Evolutionary conservation across 306 rosid genomes (phyloP), one percentile per base, ranked within the genome.

Genomic region (Crotalaria pallida): DNA sequence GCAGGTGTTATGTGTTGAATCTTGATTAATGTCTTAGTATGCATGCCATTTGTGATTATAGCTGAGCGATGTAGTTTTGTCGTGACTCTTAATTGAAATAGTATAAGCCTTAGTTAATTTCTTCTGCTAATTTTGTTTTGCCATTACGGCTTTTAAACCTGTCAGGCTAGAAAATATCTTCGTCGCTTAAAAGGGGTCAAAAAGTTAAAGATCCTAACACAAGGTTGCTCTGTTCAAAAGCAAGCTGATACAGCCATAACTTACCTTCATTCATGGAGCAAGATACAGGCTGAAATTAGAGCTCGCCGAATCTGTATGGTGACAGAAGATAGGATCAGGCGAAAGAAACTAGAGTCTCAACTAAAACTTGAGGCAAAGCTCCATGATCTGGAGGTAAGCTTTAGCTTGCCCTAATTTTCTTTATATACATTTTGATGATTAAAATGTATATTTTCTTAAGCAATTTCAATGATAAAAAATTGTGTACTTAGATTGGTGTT

Each of bases 311-410:
- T 91, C 63, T 88, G 75, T 77, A 94, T 94, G 99, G 99, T 94
- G 64, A 83, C 96, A 5, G 99, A 94, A 75, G 97, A 92, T 63
- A 85, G 85, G 69, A 73, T 81, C 79, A 84, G 71, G 79, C 87
- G 81, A 86, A 94, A 88, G 81, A 94, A 84, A 81, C 82, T 88
- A 40, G 95, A 88, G 79, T 87, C 85, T 82, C 99, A 86, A 79
- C 87, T 83, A 66, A 94, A 94, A 77, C 95, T 94, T 17, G 97
- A 94, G 86, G 96, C 90, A 53, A 94, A 88, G 76, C 91, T 94
- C 69, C 99, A 91, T 69, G 92, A 70, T 77, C 45, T 94, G 52
- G 99, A 88, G 95, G 99, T 91, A 77, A 73, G 49, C 65, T 79
- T 63, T 29, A 61, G 55, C 15, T 43, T 52, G 16, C 19, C 60